Base-by-base conservation (phyloP, 805 yeast genomes). In the Wickerhamiella cacticola region DNA sequence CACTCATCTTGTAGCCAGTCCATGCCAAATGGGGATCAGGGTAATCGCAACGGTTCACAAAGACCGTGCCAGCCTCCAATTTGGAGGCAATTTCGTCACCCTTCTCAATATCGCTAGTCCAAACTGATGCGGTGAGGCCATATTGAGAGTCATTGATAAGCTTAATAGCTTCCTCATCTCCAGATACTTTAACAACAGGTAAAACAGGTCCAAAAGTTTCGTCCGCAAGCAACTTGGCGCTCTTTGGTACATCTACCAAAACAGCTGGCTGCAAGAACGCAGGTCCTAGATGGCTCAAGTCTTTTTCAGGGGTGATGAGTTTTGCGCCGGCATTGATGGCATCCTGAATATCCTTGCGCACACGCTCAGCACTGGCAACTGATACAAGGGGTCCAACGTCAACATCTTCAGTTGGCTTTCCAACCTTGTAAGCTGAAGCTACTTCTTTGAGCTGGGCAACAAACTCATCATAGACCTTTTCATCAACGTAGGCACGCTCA, bases 131-230 rank as follows among this genome's bases (percentile, higher is more conserved):
- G 59, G 94, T 94, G 57, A 86, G 74, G 56, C 95, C 95, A 61
- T 79, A 83, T 49, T 75, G 76, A 34, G 87, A 73, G 64, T 80
- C 79, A 66, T 86, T 86, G 53, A 92, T 88, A 66, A 73, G 68
- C 46, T 67, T 70, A 52, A 86, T 70, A 45, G 79, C 88, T 65
- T 85, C 94, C 54, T 82, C 89, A 53, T 76, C 74, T 44, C 82
- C 71, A 56, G 68, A 70, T 63, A 85, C 85, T 65, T 82, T 81
- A 59, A 80, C 68, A 48, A 83, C 74, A 36, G 92, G 79, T 53
- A 82, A 78, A 52, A 86, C 85, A 21, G 95, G 95, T 51, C 95
- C 95, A 59, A 86, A 86, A 55, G 87, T 82, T 70, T 86, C 95
- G 59, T 83, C 94, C 56, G 70, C 71, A 52, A 82, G 84, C 59